Conservation (phyloP, 768 basidiomycete genomes). For the Boletus vinaceobasis region DNA sequence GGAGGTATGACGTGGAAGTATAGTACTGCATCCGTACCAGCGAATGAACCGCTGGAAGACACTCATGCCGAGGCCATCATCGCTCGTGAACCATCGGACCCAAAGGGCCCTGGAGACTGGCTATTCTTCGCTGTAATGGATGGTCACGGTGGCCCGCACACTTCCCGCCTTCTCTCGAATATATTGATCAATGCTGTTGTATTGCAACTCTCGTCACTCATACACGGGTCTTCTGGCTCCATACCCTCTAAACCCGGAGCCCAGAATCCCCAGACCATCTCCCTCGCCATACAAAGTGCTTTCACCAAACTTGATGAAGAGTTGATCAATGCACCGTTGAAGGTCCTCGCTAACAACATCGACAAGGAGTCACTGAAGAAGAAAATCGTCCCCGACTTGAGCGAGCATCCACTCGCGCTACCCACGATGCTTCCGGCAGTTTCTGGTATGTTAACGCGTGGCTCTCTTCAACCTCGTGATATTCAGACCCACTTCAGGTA, state of each 20-base stretch:
- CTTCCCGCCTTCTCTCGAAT: constrained; percentile 78
- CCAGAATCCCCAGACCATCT: constrained; percentile 51
- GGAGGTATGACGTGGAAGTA: constrained; percentile 67
- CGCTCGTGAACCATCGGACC: constrained; percentile 56
- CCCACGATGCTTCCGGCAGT: constrained; percentile 80
- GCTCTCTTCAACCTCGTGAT: background rate
- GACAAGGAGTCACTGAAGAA: constrained; percentile 49
- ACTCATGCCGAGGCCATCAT: constrained; percentile 71
- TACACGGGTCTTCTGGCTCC: constrained; percentile 33
- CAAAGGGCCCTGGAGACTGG: constrained; percentile 62
- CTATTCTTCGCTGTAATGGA: constrained; percentile 90
- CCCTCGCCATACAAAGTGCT: constrained; percentile 68
- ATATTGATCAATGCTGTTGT: constrained; percentile 82
- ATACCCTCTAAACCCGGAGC: constrained; percentile 35
- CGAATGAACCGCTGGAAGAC: constrained; percentile 93
- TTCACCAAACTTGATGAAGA: constrained; percentile 85
- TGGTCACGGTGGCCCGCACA: constrained; percentile 82
- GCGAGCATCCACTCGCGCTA: constrained; percentile 65
- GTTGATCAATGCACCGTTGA: constrained; percentile 74
- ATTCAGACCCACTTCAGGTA: constrained; percentile 47
- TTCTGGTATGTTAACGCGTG: constrained; percentile 45
- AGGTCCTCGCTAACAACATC: constrained; percentile 58
- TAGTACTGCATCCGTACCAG: constrained; percentile 73
- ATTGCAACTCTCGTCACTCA: constrained; percentile 63
- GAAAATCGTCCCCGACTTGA: constrained; percentile 59